Evolutionary conservation across 345 rosid species (phyloP).

Genomic region (Mallotus nudiflorus): DNA sequence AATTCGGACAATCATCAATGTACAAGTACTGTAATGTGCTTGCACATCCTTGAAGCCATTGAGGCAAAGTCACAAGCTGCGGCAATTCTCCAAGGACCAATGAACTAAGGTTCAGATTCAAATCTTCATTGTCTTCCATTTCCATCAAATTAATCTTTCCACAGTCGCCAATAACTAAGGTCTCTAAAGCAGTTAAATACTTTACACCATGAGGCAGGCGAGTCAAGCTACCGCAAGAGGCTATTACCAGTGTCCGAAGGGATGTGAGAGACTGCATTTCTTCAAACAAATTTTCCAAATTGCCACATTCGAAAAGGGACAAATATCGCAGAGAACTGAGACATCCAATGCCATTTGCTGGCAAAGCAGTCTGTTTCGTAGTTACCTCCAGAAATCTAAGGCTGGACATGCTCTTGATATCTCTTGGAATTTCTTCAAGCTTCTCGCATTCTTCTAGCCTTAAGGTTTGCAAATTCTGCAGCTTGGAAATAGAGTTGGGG

Average conservation of each 20-base stretch:
- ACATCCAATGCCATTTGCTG: constrained; percentile 21
- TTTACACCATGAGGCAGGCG: constrained; percentile 19
- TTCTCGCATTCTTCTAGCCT: background rate
- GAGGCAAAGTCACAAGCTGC: constrained; percentile 13
- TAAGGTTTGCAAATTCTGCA: constrained; percentile 8
- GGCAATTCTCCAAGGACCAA: constrained; percentile 20
- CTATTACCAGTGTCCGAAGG: constrained; percentile 20
- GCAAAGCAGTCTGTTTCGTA: background rate
- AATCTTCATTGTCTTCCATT: background rate
- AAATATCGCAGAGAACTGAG: constrained; percentile 21
- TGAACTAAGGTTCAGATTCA: constrained; percentile 3
- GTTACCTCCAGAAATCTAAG: background rate
- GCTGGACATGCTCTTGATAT: background rate
- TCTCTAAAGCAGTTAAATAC: constrained; percentile 18
- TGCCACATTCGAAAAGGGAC: constrained; percentile 10
- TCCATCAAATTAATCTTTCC: constrained; percentile 22
- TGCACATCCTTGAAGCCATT: constrained; percentile 24
- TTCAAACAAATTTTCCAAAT: constrained; percentile 24
- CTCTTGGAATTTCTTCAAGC: background rate
- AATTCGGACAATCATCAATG: constrained; percentile 20
- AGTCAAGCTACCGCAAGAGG: constrained; percentile 12
- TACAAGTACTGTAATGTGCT: constrained; percentile 2
- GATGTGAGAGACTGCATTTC: constrained; percentile 12
- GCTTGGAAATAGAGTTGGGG: background rate
- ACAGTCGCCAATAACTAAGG: constrained; percentile 17